A percentile compares a stretch with the other conserved stretches of the same genome.
Evolutionary conservation across 139 green algal genomes (phyloP).

Genomic region (Chlorella sp.): DNA sequence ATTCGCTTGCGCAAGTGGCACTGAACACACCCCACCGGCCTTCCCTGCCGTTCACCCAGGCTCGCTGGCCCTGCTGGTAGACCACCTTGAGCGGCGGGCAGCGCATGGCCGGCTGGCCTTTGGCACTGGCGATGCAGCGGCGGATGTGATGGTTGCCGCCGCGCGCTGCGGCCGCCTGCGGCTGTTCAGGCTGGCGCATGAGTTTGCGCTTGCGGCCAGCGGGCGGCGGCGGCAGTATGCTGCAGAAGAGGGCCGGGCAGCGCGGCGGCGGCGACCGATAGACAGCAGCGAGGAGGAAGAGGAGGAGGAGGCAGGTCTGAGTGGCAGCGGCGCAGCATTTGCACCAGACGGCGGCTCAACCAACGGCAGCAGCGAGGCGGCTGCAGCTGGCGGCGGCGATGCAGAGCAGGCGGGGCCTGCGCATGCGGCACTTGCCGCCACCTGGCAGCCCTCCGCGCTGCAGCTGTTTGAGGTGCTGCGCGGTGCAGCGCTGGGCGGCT

Average conservation of each 20-base stretch:
- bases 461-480: constrained; percentile 15
- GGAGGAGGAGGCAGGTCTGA: neutral
- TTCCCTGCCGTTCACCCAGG: too few relatives aligned
- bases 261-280: neutral
- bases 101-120: neutral
- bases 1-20: too few relatives aligned
- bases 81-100: neutral
- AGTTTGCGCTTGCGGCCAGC: neutral
- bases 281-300: neutral
- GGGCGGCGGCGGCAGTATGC: neutral
- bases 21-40: too few relatives aligned
- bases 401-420: too few relatives aligned
- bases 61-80: neutral
- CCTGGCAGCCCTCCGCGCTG: neutral
- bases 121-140: neutral
- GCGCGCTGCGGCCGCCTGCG: neutral
- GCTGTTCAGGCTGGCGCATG: neutral
- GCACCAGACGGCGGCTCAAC: neutral
- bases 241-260: neutral
- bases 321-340: neutral
- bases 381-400: neutral
- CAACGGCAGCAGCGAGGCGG: neutral
- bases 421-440: neutral
- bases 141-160: constrained; percentile 1
- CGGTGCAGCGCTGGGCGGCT: neutral